These are phyloP conservation scores for Pleurotus giganteus DNA, from an alignment of 768 basidiomycete genomes.

Conservation along the genomic window DNA sequence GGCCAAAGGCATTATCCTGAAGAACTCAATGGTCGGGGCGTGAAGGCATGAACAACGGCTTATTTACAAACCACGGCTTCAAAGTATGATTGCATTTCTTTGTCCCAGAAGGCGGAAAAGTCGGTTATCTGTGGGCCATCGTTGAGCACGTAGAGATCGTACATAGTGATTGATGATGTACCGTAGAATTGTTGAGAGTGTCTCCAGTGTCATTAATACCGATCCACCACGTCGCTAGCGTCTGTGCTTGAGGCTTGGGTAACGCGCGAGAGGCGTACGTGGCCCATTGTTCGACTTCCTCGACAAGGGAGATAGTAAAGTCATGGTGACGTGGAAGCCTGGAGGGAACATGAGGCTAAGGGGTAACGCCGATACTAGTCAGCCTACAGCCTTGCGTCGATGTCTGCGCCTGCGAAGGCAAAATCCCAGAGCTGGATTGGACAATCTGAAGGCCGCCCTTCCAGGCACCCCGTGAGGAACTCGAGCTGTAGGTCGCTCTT, in stretches of 20 bases:
- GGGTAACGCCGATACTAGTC: neutral
- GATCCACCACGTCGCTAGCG: constrained; percentile 56
- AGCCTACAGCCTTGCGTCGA: constrained; percentile 35
- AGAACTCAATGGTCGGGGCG: constrained; percentile 9
- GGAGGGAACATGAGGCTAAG: neutral
- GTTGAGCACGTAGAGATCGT: neutral
- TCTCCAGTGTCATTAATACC: constrained; percentile 61
- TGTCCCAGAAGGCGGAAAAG: constrained; percentile 47
- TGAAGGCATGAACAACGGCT: neutral
- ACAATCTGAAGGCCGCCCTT: constrained; percentile 41
- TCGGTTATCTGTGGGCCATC: constrained; percentile 37
- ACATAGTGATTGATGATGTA: constrained; percentile 13
- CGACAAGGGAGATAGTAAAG: constrained; percentile 44
- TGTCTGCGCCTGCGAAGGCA: constrained; percentile 53
- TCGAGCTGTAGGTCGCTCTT: constrained; percentile 35
- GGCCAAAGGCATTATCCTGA: constrained; percentile 38
- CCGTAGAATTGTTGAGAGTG: constrained; percentile 37
- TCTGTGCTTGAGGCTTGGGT: constrained; percentile 40
- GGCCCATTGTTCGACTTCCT: constrained; percentile 50
- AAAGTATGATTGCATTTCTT: constrained; percentile 49
- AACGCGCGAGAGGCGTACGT: constrained; percentile 41
- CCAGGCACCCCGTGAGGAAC: constrained; percentile 50
- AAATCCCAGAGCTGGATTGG: constrained; percentile 52
- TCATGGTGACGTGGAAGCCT: constrained; percentile 48
- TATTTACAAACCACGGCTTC: constrained; percentile 39